A percentile compares a stretch with the other conserved stretches of the same genome.
Conservation (phyloP, 805 yeast species). For the Wickerhamiella sorbophila region DNA sequence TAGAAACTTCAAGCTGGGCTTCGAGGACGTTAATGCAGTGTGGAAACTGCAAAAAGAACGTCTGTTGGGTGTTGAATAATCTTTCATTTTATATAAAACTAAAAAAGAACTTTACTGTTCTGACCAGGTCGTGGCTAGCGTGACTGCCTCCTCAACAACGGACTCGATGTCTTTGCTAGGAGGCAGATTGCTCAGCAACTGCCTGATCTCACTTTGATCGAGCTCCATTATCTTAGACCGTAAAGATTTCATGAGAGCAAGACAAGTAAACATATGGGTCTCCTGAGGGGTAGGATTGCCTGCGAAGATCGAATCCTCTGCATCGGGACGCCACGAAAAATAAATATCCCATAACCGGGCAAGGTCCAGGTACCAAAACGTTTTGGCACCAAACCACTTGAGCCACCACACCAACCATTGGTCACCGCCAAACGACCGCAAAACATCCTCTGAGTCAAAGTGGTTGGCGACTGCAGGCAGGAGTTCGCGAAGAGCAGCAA, state of each 20-base stretch:
- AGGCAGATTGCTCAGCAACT: conserved; percentile 34
- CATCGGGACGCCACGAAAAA: conserved; percentile 44
- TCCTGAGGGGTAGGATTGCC: conserved; percentile 4
- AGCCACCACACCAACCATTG: conserved; percentile 95
- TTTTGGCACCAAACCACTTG: conserved; percentile 77
- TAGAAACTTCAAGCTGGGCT: conserved; percentile 55
- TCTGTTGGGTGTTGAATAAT: conserved; percentile 32
- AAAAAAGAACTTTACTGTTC: neutral
- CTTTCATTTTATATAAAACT: neutral
- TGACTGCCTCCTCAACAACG: conserved; percentile 11
- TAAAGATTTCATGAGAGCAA: conserved; percentile 68
- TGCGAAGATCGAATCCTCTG: conserved; percentile 1
- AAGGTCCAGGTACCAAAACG: conserved; percentile 65
- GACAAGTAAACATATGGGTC: conserved; percentile 52
- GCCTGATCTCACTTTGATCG: conserved; percentile 80
- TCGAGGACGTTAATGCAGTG: conserved; percentile 53
- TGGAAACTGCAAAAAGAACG: conserved; percentile 63
- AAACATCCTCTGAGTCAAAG: conserved; percentile 65
- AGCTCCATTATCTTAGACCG: conserved; percentile 68
- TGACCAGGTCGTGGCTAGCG: conserved; percentile 1
- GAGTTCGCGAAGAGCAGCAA: conserved; percentile 43
- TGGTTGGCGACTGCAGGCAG: conserved; percentile 66
- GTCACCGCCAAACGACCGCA: conserved; percentile 49
- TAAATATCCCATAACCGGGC: conserved; percentile 84
- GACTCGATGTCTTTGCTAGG: conserved; percentile 13